These are phyloP conservation scores for Neonectria sp. DNA, from an alignment of 2,329 filamentous ascomycete species.

Conservation along the genomic window DNA sequence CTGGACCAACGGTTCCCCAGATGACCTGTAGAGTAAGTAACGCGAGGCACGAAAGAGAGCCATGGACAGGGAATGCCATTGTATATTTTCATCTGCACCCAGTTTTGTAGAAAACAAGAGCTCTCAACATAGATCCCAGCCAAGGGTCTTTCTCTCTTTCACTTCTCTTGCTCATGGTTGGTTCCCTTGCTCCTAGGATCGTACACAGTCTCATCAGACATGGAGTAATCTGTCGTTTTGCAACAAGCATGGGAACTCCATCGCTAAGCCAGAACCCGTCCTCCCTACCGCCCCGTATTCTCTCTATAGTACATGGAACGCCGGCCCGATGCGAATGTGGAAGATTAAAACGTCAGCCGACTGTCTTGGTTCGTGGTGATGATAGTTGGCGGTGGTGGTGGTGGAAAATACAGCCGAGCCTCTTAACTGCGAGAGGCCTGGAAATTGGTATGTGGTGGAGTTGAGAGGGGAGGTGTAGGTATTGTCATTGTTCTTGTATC, in stretches of 20 bases:
- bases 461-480: conserved; percentile 41
- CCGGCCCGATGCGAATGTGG: conserved; percentile 51
- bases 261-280: conserved; percentile 45
- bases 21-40: conserved; percentile 32
- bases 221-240: conserved; percentile 30
- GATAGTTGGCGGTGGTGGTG: conserved; percentile 14
- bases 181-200: conserved; percentile 25
- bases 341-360: conserved; percentile 41
- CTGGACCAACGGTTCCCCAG: conserved; percentile 51
- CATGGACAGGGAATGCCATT: conserved; percentile 43
- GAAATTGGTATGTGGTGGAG: conserved; percentile 40
- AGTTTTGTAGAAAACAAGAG: conserved; percentile 30
- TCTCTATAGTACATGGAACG: conserved; percentile 54
- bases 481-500: conserved; percentile 15
- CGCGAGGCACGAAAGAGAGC: not conserved
- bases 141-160: conserved; percentile 23
- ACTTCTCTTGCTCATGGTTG: not conserved
- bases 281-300: conserved; percentile 33
- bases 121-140: conserved; percentile 28
- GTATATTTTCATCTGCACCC: conserved; percentile 44
- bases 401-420: conserved; percentile 41
- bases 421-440: conserved; percentile 18
- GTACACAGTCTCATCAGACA: conserved; percentile 41
- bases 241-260: conserved; percentile 41
- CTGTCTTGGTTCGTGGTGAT: conserved; percentile 37